Conservation (phyloP, 208 protist genomes). For the Lotmaria passim region DNA sequence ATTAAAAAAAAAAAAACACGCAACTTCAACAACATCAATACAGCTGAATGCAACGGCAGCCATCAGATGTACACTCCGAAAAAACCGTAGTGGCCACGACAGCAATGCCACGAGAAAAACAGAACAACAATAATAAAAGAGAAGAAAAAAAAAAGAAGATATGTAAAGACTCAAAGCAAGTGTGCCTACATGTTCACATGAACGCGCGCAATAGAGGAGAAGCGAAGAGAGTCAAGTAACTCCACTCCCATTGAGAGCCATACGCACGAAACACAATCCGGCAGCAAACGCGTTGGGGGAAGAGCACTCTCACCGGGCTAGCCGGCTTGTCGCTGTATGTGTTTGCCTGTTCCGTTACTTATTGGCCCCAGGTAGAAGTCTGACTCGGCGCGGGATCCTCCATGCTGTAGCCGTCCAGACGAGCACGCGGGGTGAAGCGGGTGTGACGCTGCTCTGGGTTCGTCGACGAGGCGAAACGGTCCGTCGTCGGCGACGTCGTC, state of each 20-base stretch:
- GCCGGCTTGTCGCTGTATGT: no score
- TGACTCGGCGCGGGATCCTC: slow-evolving; percentile 75
- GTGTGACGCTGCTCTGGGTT: slow-evolving; percentile 85
- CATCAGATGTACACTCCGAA: background rate
- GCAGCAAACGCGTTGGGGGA: no score
- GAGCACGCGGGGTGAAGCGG: slow-evolving; percentile 60
- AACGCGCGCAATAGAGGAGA: background rate
- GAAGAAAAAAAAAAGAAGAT: slow-evolving; percentile 11
- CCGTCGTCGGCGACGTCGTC: slow-evolving; percentile 33
- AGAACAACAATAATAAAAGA: background rate
- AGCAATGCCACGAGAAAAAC: background rate
- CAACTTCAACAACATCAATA: no score
- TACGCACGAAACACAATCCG: no score
- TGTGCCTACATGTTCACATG: no score
- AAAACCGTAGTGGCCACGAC: background rate
- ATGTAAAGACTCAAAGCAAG: slow-evolving; percentile 5
- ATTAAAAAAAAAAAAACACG: no score
- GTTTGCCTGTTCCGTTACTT: slow-evolving; percentile 3
- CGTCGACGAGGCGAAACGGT: slow-evolving; percentile 86
- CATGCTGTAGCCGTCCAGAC: slow-evolving; percentile 44
- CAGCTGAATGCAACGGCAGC: no score
- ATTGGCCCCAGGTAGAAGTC: slow-evolving; percentile 65
- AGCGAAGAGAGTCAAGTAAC: no score
- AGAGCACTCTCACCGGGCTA: no score
- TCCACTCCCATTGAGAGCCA: no score